Conservation (phyloP, 75 land plant genomes). For the Pinus tabuliformis region DNA sequence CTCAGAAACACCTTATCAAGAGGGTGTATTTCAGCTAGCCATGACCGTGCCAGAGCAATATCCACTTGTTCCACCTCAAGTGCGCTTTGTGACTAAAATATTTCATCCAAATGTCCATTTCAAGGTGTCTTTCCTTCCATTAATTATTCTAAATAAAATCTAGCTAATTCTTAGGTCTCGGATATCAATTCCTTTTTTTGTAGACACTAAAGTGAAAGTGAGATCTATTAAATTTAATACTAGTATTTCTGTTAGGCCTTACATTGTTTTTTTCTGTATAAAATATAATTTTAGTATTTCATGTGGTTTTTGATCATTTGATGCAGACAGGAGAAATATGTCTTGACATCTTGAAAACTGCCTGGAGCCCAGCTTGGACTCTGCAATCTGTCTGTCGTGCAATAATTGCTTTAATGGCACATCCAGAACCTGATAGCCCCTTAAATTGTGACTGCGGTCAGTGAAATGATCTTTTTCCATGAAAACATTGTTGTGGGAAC, state of each 20-base stretch:
- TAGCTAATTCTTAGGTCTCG: background rate
- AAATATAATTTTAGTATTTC: background rate
- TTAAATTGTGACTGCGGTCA: constrained; percentile 76
- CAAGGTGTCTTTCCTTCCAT: constrained; percentile 53
- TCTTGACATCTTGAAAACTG: constrained; percentile 97
- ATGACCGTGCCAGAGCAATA: constrained; percentile 96
- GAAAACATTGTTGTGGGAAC: background rate
- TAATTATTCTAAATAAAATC: background rate
- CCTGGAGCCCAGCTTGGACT: constrained; percentile 99
- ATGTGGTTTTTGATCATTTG: background rate
- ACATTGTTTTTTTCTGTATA: background rate
- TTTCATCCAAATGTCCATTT: constrained; percentile 99
- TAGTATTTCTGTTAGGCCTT: background rate
- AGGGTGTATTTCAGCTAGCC: constrained; percentile 94
- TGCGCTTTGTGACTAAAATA: constrained; percentile 92
- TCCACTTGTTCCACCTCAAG: constrained; percentile 97
- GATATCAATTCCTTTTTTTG: background rate
- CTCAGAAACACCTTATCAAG: constrained; percentile 94
- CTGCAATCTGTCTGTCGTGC: constrained; percentile 98
- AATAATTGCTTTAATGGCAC: constrained; percentile 97
- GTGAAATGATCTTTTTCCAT: background rate
- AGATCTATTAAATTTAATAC: background rate
- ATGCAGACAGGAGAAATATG: constrained; percentile 98
- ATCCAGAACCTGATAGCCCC: constrained; percentile 99
- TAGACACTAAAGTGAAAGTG: background rate